A percentile compares a stretch with the other conserved stretches of the same genome.
Conservation (phyloP, 176 grass and related monocot genomes). For the Puya raimondii region DNA sequence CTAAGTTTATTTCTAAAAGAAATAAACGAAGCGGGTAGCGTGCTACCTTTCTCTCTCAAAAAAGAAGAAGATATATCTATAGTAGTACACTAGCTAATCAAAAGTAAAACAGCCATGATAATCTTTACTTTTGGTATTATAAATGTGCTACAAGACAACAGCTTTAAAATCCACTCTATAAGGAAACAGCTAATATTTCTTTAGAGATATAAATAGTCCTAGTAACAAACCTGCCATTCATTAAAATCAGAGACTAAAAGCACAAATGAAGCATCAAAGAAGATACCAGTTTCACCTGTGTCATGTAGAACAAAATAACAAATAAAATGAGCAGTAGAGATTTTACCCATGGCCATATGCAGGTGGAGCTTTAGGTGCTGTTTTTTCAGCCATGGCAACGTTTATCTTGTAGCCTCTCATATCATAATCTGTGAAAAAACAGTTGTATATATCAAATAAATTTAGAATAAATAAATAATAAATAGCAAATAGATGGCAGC, state of each 20-base stretch:
- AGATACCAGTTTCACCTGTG: background rate
- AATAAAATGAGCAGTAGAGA: constrained; percentile 12
- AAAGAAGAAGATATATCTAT: no score
- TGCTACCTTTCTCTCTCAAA: no score
- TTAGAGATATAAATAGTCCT: no score
- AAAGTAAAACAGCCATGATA: no score
- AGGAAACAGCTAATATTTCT: no score
- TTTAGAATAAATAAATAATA: background rate
- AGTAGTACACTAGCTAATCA: no score
- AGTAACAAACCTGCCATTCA: background rate
- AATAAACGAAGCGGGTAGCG: no score
- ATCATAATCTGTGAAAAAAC: constrained; percentile 62
- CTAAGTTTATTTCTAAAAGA: no score
- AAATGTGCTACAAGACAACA: no score
- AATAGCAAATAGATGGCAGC: background rate
- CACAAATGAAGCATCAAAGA: constrained; percentile 2
- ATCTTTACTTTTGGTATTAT: no score
- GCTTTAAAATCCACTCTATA: no score
- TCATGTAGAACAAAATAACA: constrained; percentile 7
- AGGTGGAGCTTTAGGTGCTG: constrained; percentile 73
- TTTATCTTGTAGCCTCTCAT: constrained; percentile 93
- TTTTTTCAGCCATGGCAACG: constrained; percentile 95
- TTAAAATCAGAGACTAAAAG: background rate
- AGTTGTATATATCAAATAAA: constrained; percentile 16
- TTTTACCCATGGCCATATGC: constrained; percentile 77